phyloP scores from a whole-genome alignment of 2,329 filamentous ascomycete genomes.

The Davidsoniella eucalypti region DNA sequence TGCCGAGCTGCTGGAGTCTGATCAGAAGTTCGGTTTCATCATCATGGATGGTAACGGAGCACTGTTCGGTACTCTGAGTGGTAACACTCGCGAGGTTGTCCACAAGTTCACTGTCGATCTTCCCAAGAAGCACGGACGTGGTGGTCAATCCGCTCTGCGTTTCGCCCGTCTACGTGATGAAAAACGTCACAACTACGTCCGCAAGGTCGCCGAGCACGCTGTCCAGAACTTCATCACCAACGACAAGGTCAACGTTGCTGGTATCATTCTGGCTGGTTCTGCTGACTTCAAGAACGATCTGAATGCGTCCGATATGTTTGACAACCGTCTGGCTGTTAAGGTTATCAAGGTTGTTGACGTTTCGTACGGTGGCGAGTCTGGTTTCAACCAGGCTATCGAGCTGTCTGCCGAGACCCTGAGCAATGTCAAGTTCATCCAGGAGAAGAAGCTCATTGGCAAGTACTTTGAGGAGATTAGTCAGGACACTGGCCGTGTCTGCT shows the following conservation, averaged over 20 bases:
- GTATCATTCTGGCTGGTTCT: constrained; percentile 86
- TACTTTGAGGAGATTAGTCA: constrained; percentile 99
- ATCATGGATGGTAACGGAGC: constrained; percentile 99
- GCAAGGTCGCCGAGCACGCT: constrained; percentile 92
- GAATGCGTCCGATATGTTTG: constrained; percentile 94
- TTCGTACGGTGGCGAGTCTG: constrained; percentile 96
- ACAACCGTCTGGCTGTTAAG: constrained; percentile 76
- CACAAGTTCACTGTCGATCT: constrained; percentile 98
- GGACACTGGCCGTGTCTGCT: constrained; percentile 92
- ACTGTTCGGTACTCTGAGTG: constrained; percentile 88
- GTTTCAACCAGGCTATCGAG: constrained; percentile 98
- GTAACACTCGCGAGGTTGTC: constrained; percentile 89
- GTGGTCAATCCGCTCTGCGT: constrained; percentile 98
- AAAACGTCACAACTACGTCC: constrained; percentile 99
- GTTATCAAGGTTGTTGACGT: constrained; percentile 99
- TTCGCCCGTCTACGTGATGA: constrained; percentile 98
- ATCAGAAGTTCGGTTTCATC: constrained; percentile 99
- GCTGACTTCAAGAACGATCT: constrained; percentile 99
- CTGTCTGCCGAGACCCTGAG: constrained; percentile 85
- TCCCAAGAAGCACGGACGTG: constrained; percentile 99
- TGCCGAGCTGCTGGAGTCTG: constrained; percentile 91
- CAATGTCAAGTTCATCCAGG: constrained; percentile 99
- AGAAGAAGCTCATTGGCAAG: constrained; percentile 98
- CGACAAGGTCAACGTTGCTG: constrained; percentile 96
- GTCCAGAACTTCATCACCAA: constrained; percentile 98